Percentiles rank a stretch among this genome's conserved stretches.
Conservation (phyloP, 2,329 filamentous ascomycete genomes). For the Celoporthe dispersa region DNA sequence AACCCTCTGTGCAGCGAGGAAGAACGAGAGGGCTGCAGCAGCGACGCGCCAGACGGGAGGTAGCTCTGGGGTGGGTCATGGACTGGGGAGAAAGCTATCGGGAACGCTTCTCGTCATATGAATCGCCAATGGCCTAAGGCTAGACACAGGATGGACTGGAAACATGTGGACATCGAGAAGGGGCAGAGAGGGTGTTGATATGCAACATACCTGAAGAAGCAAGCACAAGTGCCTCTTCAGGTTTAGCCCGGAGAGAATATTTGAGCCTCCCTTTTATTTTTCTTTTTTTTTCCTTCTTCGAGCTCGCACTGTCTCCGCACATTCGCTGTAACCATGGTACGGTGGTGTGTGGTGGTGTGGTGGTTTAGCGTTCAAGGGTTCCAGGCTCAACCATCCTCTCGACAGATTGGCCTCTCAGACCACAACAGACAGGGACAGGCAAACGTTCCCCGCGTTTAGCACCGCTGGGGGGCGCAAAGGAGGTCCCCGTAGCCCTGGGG, state of each 20-base stretch:
- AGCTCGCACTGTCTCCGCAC: slow-evolving; percentile 23
- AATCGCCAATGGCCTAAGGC: background rate
- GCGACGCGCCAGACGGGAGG: background rate
- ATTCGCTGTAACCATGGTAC: slow-evolving; percentile 10
- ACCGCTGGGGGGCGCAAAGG: too few relatives aligned
- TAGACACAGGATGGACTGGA: background rate
- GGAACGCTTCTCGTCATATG: background rate
- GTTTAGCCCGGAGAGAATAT: slow-evolving; percentile 11
- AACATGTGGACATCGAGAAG: slow-evolving; percentile 2
- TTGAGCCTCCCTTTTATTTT: background rate
- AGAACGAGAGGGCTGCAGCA: background rate
- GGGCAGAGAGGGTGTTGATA: background rate
- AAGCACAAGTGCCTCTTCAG: slow-evolving; percentile 24
- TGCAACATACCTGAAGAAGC: slow-evolving; percentile 22
- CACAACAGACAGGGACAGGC: background rate
- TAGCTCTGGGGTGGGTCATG: background rate
- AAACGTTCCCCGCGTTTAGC: background rate
- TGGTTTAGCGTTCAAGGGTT: background rate
- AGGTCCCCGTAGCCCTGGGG: background rate
- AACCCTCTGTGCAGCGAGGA: slow-evolving; percentile 24
- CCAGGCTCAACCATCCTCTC: background rate
- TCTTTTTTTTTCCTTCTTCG: too few relatives aligned
- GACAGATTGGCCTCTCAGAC: background rate
- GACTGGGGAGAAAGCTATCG: background rate
- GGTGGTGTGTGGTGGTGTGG: background rate